Conservation (phyloP, 495 filamentous ascomycete species). For the Oidiodendron maius region DNA sequence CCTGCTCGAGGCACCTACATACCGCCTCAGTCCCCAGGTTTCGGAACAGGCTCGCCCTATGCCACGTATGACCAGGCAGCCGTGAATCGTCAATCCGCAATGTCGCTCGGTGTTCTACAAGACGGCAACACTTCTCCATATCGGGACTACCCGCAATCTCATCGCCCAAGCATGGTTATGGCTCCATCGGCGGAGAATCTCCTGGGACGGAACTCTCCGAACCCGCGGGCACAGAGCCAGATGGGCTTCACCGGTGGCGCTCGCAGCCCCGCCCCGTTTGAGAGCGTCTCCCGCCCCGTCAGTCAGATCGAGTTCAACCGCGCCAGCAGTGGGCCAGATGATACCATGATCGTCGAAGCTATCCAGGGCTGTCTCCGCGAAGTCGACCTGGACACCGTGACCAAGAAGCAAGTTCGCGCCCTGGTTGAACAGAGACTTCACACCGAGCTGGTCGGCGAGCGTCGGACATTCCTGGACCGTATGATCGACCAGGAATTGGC, state of each 20-base stretch:
- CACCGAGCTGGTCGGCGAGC: conserved; percentile 77
- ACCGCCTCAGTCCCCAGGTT: conserved; percentile 70
- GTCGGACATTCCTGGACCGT: conserved; percentile 76
- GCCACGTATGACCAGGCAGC: conserved; percentile 13
- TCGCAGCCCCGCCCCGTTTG: conserved; percentile 34
- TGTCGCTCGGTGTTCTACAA: conserved; percentile 37
- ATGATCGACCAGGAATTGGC: conserved; percentile 91
- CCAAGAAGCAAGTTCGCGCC: conserved; percentile 94
- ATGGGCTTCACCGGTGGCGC: conserved; percentile 33
- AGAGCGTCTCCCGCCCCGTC: conserved; percentile 44
- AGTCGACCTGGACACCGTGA: conserved; percentile 90
- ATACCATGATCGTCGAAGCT: conserved; percentile 72
- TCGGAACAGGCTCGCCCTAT: conserved; percentile 49
- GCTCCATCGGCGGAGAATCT: conserved; percentile 16
- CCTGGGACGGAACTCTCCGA: conserved; percentile 6
- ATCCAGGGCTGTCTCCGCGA: conserved; percentile 79
- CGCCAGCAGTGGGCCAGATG: conserved; percentile 59
- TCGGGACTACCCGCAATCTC: conserved; percentile 36
- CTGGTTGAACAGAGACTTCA: conserved; percentile 89
- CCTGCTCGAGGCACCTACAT: conserved; percentile 63
- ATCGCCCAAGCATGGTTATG: conserved; percentile 20
- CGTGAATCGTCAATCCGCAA: conserved; percentile 34
- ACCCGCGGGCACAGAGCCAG: conserved; percentile 27
- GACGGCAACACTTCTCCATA: conserved; percentile 39
- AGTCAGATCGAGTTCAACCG: conserved; percentile 76